These are phyloP conservation scores for Zoysia matrella DNA, from an alignment of 202 grass and related monocot genomes.

Conservation along the genomic window DNA sequence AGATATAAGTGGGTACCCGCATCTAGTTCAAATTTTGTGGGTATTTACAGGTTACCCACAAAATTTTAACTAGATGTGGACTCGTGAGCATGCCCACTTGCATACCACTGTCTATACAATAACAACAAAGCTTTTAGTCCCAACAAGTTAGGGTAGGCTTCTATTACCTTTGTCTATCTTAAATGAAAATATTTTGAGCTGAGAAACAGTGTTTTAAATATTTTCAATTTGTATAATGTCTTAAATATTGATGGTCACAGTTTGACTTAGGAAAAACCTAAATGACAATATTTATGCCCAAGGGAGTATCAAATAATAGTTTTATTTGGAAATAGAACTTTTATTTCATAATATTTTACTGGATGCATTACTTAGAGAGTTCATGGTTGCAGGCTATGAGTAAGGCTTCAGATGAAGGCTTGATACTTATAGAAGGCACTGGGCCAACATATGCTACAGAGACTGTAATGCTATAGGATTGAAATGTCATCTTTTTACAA, in stretches of 20 bases:
- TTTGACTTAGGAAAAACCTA: background rate
- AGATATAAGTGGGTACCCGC: too few relatives aligned
- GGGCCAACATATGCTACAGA: conserved; percentile 93
- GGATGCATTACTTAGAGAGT: background rate
- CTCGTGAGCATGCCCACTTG: too few relatives aligned
- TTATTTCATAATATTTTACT: background rate
- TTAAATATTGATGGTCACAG: background rate
- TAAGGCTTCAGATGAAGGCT: conserved; percentile 74
- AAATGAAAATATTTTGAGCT: conserved; percentile 6
- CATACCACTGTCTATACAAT: too few relatives aligned
- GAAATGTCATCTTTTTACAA: conserved; percentile 15
- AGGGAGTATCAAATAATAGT: background rate
- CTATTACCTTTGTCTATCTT: background rate
- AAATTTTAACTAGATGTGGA: too few relatives aligned
- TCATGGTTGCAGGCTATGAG: conserved; percentile 68
- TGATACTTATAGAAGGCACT: conserved; percentile 93
- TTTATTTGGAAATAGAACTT: background rate
- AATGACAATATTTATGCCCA: background rate
- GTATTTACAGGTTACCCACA: too few relatives aligned
- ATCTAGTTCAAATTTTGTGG: too few relatives aligned
- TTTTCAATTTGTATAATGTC: background rate
- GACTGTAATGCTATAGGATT: conserved; percentile 60
- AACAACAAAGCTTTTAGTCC: too few relatives aligned
- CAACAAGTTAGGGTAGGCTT: too few relatives aligned
- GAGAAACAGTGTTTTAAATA: background rate